Evolutionary conservation across 306 rosid genomes (phyloP).

Genomic region (Nissolia schottii): DNA sequence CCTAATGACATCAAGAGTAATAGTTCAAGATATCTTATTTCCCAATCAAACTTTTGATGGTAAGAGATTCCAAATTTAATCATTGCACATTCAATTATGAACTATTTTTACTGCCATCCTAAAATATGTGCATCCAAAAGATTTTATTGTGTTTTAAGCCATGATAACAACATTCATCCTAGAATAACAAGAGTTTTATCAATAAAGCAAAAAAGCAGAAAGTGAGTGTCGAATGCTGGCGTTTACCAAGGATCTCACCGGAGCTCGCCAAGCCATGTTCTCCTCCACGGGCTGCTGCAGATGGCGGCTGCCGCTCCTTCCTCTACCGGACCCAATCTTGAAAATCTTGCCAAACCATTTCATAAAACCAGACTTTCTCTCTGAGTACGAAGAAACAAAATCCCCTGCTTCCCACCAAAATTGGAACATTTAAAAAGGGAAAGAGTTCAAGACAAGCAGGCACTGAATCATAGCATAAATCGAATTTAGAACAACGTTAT

Average conservation of each 20-base stretch:
- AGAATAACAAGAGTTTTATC: not conserved
- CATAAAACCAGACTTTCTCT: conserved; percentile 78
- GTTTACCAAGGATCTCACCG: conserved; percentile 57
- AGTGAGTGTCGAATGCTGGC: not conserved
- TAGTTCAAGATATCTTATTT: not conserved
- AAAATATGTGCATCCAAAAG: not conserved
- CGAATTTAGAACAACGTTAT: not conserved
- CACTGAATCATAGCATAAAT: not conserved
- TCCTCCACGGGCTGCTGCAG: conserved; percentile 65
- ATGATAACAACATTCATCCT: not conserved
- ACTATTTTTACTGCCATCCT: not conserved
- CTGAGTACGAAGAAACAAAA: conserved; percentile 57
- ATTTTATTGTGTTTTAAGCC: not conserved
- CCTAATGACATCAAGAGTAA: conserved; percentile 41
- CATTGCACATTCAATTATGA: not conserved
- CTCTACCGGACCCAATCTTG: conserved; percentile 47
- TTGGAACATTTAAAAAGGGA: not conserved
- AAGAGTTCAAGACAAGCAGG: not conserved
- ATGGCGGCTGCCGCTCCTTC: conserved; percentile 35
- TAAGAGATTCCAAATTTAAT: not conserved
- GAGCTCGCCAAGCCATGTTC: conserved; percentile 64
- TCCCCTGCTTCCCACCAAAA: conserved; percentile 61
- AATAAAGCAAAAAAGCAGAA: not conserved
- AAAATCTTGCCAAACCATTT: conserved; percentile 81
- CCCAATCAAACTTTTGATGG: not conserved